Evolutionary conservation across 805 yeast genomes (phyloP), one percentile per base, ranked within the genome.

Genomic region (Ogataea dorogensis): DNA sequence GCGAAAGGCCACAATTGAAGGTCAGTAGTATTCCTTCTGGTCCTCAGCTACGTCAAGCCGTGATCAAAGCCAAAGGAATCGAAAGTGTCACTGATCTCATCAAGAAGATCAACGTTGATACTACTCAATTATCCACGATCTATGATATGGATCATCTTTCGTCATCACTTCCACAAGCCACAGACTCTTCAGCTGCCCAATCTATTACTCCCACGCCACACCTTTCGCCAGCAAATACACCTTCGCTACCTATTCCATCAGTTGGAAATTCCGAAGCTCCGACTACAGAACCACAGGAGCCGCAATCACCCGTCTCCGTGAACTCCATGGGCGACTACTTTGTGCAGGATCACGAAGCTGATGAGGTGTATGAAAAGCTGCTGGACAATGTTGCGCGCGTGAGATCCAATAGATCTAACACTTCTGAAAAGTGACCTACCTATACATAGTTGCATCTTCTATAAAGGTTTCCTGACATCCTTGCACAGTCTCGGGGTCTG

Each of bases 41-140:
- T 1, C 58, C 72, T 1, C 75, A 74, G 46, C 61, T 75, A 17
- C 52, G 81, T 28, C 77, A 74, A 43, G 78, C 79, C 0, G 81
- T 84, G 17, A 79, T 83, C 36, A 75, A 77, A 40, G 87, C 88
- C 3, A 82, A 81, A 50, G 91, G 91, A 45, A 77, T 81, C 36
- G 79, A 79, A 42, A 73, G 82, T 17, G 82, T 82, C 7, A 70
- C 71, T 14, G 86, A 81, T 38, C 67, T 83, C 47, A 82, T 83
- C 46, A 73, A 70, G 31, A 81, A 76, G 46, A 83, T 83, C 35
- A 76, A 74, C 49, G 68, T 68, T 36, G 75, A 80, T 39, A 59
- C 58, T 31, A 41, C 55, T 5, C 47, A 57, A 30, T 51, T 61
- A 29, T 47, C 54, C 25, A 42, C 47, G 13, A 58, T 46, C 25